phyloP scores from a whole-genome alignment of 352 stramenopile genomes.

The Globisporangium barbulae region DNA sequence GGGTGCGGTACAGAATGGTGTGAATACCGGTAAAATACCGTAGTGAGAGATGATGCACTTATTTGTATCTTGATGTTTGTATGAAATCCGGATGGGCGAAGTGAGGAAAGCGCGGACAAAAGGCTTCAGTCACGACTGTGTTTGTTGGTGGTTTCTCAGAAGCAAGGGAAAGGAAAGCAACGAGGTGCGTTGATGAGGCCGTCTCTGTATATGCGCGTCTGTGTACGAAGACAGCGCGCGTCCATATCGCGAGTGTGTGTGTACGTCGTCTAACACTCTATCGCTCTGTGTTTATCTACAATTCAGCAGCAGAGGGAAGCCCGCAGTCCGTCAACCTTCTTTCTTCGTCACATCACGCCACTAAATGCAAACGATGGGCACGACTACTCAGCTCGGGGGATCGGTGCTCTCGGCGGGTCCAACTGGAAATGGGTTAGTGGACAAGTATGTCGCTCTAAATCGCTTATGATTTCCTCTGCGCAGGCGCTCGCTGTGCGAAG shows the following conservation, averaged over 20 bases:
- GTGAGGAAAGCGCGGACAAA: neutral
- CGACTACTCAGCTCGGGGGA: slow-evolving; percentile 42
- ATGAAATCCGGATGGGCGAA: neutral
- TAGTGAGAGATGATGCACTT: neutral
- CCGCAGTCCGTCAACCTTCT: neutral
- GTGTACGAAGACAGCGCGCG: neutral
- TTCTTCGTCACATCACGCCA: neutral
- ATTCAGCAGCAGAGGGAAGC: neutral
- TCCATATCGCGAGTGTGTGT: neutral
- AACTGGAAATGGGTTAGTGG: slow-evolving; percentile 53
- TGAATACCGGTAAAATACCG: neutral
- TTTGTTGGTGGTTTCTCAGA: neutral
- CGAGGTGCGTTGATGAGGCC: neutral
- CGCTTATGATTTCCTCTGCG: neutral
- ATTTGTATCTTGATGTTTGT: neutral
- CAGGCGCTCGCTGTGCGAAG: neutral
- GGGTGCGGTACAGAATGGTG: neutral
- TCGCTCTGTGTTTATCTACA: neutral
- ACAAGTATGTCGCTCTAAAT: slow-evolving; percentile 28
- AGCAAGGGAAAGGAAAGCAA: neutral
- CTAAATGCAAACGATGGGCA: slow-evolving; percentile 27
- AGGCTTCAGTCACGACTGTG: neutral
- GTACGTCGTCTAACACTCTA: neutral
- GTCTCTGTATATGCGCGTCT: neutral
- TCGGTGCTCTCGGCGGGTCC: slow-evolving; percentile 60